Base-by-base conservation (phyloP, 1,284 basidiomycete species). In the Heimioporus punctisporus region DNA sequence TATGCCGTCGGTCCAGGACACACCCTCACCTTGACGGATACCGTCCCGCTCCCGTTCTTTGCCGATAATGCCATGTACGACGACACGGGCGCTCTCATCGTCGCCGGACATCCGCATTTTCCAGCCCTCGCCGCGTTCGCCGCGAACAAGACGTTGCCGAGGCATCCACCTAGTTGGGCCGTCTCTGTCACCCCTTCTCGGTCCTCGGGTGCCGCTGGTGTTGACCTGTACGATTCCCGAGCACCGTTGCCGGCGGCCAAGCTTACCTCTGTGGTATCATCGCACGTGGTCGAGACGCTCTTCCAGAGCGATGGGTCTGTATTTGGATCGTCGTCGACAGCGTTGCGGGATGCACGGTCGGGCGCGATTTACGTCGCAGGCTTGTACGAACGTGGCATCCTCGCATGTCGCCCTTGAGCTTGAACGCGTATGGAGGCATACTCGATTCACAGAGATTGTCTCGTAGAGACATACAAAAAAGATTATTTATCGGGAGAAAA, bases 31-130 rank as follows among this genome's bases (percentile, higher is more conserved):
- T 69, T 70, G 23, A 63, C 67, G 5, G 60, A 76, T 28, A 61
- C 62, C n/a, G 70, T 87, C 14, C 71, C 66, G 1, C 66, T 85
- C 0, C 88, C 88, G 2, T 86, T 88, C 66, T 66, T 72, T 5
- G 74, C 80, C 0, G 88, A 90, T 60, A 91, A 90, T 61, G 57
- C 90, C 46, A 72, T 71, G 46, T 88, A 72, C 54, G 76, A 79
- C 52, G 74, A 80, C 47, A 65, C 69, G 3, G 74, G 78, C 24
- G 62, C 71, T 1, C 72, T 90, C 43, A 68, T 88, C 54, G 82
- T 83, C 19, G 75, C 82, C 0, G 88, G 89, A 0, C 88, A 90
- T 59, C 82, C 88, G 0, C 74, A 85, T 61, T 84, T 87, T 62
- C 79, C 79, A 0, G 69, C 76, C 7, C 65, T 90, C 31, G 59